Base-by-base conservation (phyloP, 495 filamentous ascomycete genomes). In the Neurospora sp. region DNA sequence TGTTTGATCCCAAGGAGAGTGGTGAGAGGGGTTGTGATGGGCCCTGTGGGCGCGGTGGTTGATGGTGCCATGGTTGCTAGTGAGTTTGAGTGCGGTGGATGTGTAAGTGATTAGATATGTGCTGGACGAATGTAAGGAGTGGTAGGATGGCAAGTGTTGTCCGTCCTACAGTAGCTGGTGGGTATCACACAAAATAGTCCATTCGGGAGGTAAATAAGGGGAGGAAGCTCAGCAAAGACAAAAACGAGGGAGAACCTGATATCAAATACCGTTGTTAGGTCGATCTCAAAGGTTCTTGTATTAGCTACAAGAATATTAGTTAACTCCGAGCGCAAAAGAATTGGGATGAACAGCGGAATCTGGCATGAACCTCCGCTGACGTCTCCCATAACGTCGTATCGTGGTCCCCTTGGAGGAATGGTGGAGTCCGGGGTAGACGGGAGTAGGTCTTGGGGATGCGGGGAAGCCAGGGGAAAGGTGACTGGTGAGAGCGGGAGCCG, bases 1-100 rank as follows among this genome's bases (percentile, higher is more conserved):
- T 96, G 92, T 59, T 89, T 81, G 84, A 96, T 94, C 31, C 86
- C 85, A 18, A 96, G 88, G 69, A 96, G 87, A 41, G 84, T 85
- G 76, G 89, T 92, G 23, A 96, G 90, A 23, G 93, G 92, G 44
- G 93, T 96, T 74, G 89, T 87, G 81, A 96, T 86, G 71, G 85
- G 86, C 59, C 84, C 85, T 35, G 70, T 18, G 70, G 74, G 74
- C 80, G 82, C 83, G 40, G 59, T 79, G 74, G 40, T 16, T 59
- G 69, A 27, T 35, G 40, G 46, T 10, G 66, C 23, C 72, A 72
- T 71, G 48, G 14, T 9, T 66, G 6, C 3, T 66, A 8, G 27
- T 18, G 54, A 31, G 27, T 35, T 9, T 7, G 12, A 16, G 54
- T 2, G 12, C 14, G 3, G 3, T 9, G 2, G 14, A 37, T 66